phyloP scores from a whole-genome alignment of 169 alveolate genomes.

The Babesia caballi region DNA sequence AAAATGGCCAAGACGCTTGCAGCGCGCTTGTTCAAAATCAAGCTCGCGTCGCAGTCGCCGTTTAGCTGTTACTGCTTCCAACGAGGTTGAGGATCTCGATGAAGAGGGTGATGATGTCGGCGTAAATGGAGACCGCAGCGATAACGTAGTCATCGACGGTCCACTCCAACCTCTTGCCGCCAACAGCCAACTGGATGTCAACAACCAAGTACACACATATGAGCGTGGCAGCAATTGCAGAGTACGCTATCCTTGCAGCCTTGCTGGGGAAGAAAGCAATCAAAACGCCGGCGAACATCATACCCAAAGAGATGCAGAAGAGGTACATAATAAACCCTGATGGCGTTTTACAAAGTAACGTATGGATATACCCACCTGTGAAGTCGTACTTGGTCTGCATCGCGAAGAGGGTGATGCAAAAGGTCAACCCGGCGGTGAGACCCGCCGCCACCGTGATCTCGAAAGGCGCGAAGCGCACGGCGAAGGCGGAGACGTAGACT shows the following conservation, averaged over 20 bases:
- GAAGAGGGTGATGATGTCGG: slow-evolving; percentile 86
- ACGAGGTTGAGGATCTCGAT: slow-evolving; percentile 72
- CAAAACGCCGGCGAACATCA: slow-evolving; percentile 5
- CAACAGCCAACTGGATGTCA: slow-evolving; percentile 87
- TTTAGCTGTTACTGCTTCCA: background rate
- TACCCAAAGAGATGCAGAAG: background rate
- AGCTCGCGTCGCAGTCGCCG: too few relatives aligned
- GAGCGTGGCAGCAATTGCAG: slow-evolving; percentile 75
- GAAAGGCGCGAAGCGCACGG: slow-evolving; percentile 15
- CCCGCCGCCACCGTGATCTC: slow-evolving; percentile 52
- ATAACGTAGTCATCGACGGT: slow-evolving; percentile 89
- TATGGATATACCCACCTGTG: slow-evolving; percentile 23
- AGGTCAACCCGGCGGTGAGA: slow-evolving; percentile 35
- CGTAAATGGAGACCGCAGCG: slow-evolving; percentile 86
- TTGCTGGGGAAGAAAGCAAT: slow-evolving; percentile 1
- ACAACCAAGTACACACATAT: slow-evolving; percentile 83
- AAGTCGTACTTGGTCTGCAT: slow-evolving; percentile 57
- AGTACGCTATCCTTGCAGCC: slow-evolving; percentile 12
- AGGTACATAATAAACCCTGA: slow-evolving; percentile 18
- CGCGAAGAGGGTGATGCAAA: slow-evolving; percentile 19
- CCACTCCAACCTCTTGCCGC: slow-evolving; percentile 83
- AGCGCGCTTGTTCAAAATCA: too few relatives aligned
- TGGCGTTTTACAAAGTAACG: background rate
- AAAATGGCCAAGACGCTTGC: too few relatives aligned
- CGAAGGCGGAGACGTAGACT: slow-evolving; percentile 1